A percentile compares a stretch with the other conserved stretches of the same genome.
Evolutionary conservation across 352 stramenopile genomes (phyloP).

Genomic region (Phytophthora europaea): DNA sequence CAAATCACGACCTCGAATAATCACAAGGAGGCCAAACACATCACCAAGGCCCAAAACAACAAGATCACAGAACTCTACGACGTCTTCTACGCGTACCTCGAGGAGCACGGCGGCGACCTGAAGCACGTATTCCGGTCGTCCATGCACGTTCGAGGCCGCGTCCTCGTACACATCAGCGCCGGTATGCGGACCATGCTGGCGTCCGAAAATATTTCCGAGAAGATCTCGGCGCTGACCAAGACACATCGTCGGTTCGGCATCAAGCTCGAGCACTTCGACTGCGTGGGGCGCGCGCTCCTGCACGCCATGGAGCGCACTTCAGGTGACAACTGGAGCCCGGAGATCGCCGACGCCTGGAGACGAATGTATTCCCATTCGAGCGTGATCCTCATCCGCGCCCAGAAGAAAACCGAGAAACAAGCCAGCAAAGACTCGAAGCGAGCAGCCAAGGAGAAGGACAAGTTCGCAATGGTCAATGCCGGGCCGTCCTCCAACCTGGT

Average conservation of each 20-base stretch:
- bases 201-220: conserved; percentile 45
- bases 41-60: conserved; percentile 41
- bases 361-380: conserved; percentile 55
- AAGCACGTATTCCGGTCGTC: conserved; percentile 64
- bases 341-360: conserved; percentile 55
- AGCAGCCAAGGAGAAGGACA: conserved; percentile 33
- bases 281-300: conserved; percentile 45
- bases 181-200: conserved; percentile 61
- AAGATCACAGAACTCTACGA: conserved; percentile 59
- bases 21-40: conserved; percentile 36
- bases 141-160: conserved; percentile 54
- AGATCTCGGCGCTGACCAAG: conserved; percentile 53
- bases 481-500: conserved; percentile 33
- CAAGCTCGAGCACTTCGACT: conserved; percentile 57
- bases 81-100: conserved; percentile 61
- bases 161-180: conserved; percentile 64
- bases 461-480: conserved; percentile 10
- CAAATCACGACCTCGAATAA: not conserved
- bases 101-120: conserved; percentile 56
- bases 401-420: conserved; percentile 45
- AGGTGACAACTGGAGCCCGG: conserved; percentile 43
- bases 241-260: conserved; percentile 62
- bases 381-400: conserved; percentile 49
- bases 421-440: conserved; percentile 23
- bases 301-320: conserved; percentile 57